Percentiles rank a stretch among this genome's conserved stretches.
Conservation (phyloP, 2,329 filamentous ascomycete genomes). For the Ramularia endophylla region DNA sequence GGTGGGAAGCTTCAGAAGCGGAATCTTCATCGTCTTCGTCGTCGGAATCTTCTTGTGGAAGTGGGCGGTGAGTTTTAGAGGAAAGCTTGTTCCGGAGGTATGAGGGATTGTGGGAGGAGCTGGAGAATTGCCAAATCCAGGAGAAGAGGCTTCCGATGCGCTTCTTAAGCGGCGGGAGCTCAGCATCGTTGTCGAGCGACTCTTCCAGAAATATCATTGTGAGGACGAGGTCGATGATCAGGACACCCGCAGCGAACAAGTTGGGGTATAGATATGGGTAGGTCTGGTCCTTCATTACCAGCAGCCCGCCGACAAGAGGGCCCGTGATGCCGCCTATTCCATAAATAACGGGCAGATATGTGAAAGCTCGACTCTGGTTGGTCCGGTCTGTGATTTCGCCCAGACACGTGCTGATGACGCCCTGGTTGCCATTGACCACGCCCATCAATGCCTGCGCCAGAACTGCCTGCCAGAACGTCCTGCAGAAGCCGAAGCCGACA, state of each 20-base stretch:
- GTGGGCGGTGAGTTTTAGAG: slow-evolving; percentile 10
- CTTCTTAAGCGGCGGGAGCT: slow-evolving; percentile 54
- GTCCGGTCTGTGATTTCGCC: slow-evolving; percentile 93
- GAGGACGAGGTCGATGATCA: slow-evolving; percentile 66
- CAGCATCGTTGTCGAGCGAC: slow-evolving; percentile 62
- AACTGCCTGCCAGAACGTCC: slow-evolving; percentile 74
- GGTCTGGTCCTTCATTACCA: slow-evolving; percentile 60
- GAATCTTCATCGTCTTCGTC: slow-evolving; percentile 19
- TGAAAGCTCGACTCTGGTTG: slow-evolving; percentile 91
- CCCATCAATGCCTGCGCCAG: slow-evolving; percentile 87
- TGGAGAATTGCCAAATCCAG: slow-evolving; percentile 65
- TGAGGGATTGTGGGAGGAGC: slow-evolving; percentile 51
- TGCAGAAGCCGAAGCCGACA: slow-evolving; percentile 79
- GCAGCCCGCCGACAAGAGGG: slow-evolving; percentile 78
- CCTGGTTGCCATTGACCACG: slow-evolving; percentile 88
- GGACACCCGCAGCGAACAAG: slow-evolving; percentile 64
- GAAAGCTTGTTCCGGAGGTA: slow-evolving; percentile 43
- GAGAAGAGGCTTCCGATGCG: slow-evolving; percentile 56
- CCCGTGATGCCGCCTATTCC: slow-evolving; percentile 90
- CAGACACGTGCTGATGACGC: slow-evolving; percentile 85
- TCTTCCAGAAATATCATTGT: slow-evolving; percentile 81
- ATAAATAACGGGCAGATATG: slow-evolving; percentile 93
- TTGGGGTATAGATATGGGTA: slow-evolving; percentile 88
- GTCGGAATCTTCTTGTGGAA: slow-evolving; percentile 8
- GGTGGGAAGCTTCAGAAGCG: slow-evolving; percentile 27